Evolutionary conservation across 2,329 filamentous ascomycete genomes (phyloP).

Genomic region (Ophiocordyceps sinensis): DNA sequence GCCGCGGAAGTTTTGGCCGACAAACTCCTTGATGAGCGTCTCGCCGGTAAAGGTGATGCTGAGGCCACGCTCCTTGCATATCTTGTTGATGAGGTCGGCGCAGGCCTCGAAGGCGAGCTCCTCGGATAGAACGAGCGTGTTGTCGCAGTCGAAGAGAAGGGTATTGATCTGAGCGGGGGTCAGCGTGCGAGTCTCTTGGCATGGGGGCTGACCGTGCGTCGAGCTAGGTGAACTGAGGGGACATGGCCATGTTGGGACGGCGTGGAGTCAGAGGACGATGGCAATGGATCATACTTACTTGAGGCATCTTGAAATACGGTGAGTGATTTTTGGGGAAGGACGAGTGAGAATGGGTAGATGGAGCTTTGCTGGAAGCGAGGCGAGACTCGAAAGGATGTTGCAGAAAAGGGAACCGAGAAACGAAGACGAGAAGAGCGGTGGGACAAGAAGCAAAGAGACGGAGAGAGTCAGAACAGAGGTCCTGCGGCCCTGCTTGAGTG

Average conservation of each 20-base stretch:
- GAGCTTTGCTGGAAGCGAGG: neutral
- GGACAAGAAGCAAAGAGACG: neutral
- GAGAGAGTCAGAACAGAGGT: too few species aligned
- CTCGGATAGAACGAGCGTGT: constrained; percentile 87
- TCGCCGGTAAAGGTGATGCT: constrained; percentile 60
- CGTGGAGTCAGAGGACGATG: neutral
- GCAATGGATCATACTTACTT: neutral
- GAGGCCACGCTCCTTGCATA: constrained; percentile 53
- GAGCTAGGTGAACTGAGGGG: neutral
- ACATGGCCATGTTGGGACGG: neutral
- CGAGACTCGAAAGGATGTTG: neutral
- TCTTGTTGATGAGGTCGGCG: constrained; percentile 76
- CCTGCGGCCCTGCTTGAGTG: too few species aligned
- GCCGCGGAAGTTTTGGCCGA: constrained; percentile 88
- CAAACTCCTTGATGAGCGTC: constrained; percentile 70
- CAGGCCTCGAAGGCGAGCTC: constrained; percentile 84
- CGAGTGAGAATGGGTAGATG: neutral
- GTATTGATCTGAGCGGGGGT: constrained; percentile 39
- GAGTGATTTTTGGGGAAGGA: neutral
- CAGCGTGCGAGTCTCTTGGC: neutral
- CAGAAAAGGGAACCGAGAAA: neutral
- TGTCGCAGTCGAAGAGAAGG: constrained; percentile 69
- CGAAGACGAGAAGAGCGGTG: too few species aligned
- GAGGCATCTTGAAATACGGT: neutral
- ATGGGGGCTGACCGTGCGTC: too few species aligned